Evolutionary conservation across 352 stramenopile genomes (phyloP), one percentile per base, ranked within the genome.

Genomic region (Lagenidium giganteum): DNA sequence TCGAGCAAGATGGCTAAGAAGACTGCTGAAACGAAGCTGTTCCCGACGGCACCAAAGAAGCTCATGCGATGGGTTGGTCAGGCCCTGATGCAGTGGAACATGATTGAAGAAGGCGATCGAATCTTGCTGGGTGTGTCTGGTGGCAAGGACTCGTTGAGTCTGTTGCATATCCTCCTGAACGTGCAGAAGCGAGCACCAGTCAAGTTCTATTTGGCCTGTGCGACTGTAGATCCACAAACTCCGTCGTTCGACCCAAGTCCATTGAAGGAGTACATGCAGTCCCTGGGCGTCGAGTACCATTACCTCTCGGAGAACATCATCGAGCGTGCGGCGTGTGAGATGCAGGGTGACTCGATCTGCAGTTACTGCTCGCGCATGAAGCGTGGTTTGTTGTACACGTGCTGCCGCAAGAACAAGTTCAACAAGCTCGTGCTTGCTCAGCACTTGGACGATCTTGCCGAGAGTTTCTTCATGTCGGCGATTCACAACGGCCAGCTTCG

Each of bases 381-480:
- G 63, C 73, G 93, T 27, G 93, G 93, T 14, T 73, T 96, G 49
- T 66, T 98, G 8, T 98, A 98, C 57, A 80, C 65, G 12, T 92
- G 38, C 38, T 45, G 38, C 24, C 38, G 38, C 11, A 8, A 30
- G 23, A 30, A 45, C 20, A 18, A 18, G 65, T 97, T 91, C 67
- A 98, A 96, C 55, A 70, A 65, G 44, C 57, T 83, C 33, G 76
- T 93, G 32, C 61, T 95, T 18, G 94, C 86, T 12, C 94, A 98
- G 72, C 94, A 98, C 60, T 55, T 98, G 39, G 94, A 98, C 61
- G 94, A 98, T 62, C 80, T 93, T 31, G 87, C 83, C 14, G 94
- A 98, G 69, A 95, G 78, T 16, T 97, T 98, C 56, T 79, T 98
- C 40, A 98, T 98, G 94, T 94, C 73, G 56, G 70, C 87, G 9